Conservation (phyloP, 805 yeast species). For the Saccharomycopsis guyanensis region DNA sequence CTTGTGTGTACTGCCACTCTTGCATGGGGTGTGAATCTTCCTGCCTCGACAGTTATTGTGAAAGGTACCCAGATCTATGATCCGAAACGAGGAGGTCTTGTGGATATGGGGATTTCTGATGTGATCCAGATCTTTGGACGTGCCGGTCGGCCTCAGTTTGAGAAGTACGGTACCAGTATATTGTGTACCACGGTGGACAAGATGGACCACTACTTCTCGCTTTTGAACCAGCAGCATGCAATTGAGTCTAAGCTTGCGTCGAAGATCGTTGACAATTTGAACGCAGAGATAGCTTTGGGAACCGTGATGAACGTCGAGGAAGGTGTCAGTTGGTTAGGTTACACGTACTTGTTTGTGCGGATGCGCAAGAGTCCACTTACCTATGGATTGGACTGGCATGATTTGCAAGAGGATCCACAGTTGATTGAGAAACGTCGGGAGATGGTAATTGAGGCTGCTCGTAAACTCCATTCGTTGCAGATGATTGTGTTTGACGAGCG, state of each 20-base stretch:
- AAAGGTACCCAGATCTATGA: slow-evolving; percentile 97
- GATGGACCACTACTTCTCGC: slow-evolving; percentile 80
- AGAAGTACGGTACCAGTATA: slow-evolving; percentile 86
- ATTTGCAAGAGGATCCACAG: slow-evolving; percentile 74
- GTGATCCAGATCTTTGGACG: slow-evolving; percentile 98
- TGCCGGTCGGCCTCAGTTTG: slow-evolving; percentile 98
- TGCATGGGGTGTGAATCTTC: slow-evolving; percentile 99
- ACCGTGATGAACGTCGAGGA: slow-evolving; percentile 92
- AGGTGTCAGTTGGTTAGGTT: slow-evolving; percentile 96
- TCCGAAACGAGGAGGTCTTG: slow-evolving; percentile 88
- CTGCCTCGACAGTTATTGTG: slow-evolving; percentile 94
- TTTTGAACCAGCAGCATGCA: slow-evolving; percentile 91
- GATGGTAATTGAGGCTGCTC: slow-evolving; percentile 74
- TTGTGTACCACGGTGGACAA: slow-evolving; percentile 76
- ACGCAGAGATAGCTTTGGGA: slow-evolving; percentile 94
- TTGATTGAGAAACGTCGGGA: slow-evolving; percentile 65
- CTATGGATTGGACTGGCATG: slow-evolving; percentile 87
- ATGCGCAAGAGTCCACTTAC: slow-evolving; percentile 92
- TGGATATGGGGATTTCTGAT: slow-evolving; percentile 91
- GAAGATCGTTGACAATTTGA: slow-evolving; percentile 81
- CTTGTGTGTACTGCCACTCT: slow-evolving; percentile 93
- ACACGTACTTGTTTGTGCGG: slow-evolving; percentile 87
- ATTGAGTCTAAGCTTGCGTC: slow-evolving; percentile 79
- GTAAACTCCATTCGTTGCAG: slow-evolving; percentile 75
- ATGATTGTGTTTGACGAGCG: slow-evolving; percentile 91